Conservation (phyloP, 23 red algal genomes). For the Gracilariopsis chorda region DNA sequence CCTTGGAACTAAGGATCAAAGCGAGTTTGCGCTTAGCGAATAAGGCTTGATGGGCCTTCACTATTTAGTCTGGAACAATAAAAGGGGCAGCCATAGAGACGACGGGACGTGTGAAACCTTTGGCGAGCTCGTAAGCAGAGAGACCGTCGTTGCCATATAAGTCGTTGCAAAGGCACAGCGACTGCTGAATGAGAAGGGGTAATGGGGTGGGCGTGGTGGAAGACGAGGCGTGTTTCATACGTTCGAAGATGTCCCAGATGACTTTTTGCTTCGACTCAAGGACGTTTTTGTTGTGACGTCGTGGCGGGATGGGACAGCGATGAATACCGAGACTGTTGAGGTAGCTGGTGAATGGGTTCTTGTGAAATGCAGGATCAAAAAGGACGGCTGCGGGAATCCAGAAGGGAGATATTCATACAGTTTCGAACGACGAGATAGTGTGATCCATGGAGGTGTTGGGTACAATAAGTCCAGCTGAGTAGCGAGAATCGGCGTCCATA, state of each 20-base stretch:
- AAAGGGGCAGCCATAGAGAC: neutral
- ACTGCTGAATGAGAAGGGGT: neutral
- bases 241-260: neutral
- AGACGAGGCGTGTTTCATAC: neutral
- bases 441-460: neutral
- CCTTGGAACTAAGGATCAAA: neutral
- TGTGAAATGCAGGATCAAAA: constrained; percentile 32
- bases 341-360: neutral
- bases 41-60: neutral
- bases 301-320: neutral
- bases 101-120: constrained; percentile 7
- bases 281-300: constrained; percentile 36
- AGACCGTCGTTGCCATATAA: constrained; percentile 14
- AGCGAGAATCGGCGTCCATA: constrained; percentile 13
- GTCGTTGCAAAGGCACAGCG: neutral
- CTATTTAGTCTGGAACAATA: neutral
- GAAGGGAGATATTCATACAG: neutral
- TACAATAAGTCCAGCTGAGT: neutral
- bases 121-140: neutral
- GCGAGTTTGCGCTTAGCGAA: constrained; percentile 4
- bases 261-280: neutral
- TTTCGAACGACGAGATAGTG: neutral
- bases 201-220: neutral
- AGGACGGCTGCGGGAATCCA: constrained; percentile 20
- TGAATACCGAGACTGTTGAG: neutral